These are phyloP conservation scores for Pharus latifolius DNA, from an alignment of 176 grass and related monocot species.

Conservation along the genomic window DNA sequence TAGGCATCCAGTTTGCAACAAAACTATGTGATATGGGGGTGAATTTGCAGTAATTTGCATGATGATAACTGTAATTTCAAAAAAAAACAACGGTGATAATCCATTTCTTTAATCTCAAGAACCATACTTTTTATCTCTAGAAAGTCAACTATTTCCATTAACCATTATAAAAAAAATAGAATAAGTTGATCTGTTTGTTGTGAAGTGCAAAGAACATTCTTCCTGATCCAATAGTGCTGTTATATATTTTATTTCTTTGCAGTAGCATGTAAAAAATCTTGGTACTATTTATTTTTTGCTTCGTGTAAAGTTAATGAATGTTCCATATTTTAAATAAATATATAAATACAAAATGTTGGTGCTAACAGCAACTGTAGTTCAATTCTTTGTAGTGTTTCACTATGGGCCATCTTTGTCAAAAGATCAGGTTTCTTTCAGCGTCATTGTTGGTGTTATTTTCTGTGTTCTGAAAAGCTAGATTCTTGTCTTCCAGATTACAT, in stretches of 20 bases:
- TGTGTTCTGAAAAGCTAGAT: conserved; percentile 11
- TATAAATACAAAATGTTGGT: neutral
- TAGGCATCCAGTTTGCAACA: too few relatives aligned
- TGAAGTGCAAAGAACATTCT: neutral
- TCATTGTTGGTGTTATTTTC: neutral
- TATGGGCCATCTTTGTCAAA: neutral
- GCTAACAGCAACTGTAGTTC: neutral
- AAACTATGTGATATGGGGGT: too few relatives aligned
- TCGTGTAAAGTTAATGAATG: neutral
- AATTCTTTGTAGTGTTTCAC: neutral
- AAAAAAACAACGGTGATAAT: too few relatives aligned
- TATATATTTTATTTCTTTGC: neutral
- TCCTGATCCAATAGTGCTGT: neutral
- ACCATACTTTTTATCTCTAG: neutral
- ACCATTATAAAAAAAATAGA: too few relatives aligned
- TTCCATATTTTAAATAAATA: neutral
- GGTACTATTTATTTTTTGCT: neutral
- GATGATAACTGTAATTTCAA: too few relatives aligned
- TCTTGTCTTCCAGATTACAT: neutral
- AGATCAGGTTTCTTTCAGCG: neutral
- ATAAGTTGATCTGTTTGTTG: neutral
- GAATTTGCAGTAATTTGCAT: too few relatives aligned
- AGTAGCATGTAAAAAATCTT: neutral
- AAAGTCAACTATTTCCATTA: neutral
- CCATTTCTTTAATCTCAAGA: too few relatives aligned